Base-by-base conservation (phyloP, 2,329 filamentous ascomycete genomes). In the Elsinoe batatas region DNA sequence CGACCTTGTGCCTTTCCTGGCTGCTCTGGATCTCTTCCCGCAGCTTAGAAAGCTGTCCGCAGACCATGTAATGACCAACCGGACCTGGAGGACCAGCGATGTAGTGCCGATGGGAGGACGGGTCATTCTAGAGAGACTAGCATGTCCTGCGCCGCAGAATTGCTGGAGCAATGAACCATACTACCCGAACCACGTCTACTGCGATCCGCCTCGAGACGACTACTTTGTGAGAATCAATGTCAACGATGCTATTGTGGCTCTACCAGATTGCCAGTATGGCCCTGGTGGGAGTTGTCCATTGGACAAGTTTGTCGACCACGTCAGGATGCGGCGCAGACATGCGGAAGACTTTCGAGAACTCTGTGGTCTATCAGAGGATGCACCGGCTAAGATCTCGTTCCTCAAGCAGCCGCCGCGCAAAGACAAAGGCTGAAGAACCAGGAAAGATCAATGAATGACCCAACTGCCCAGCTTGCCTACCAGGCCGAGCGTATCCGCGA, bases 51-150 rank as follows among this genome's bases (percentile, higher is more conserved):
- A 71, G 38, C 69, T 82, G 3, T 78, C 79, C 0, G 68, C 68
- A 1, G 71, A 72, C 2, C 72, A 75, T 57, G 68, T 76, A 17
- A 66, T 67, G 12, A 60, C 66, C 44, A 64, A 72, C 18, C 72
- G 79, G 36, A 70, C 67, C 18, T 83, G 79, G 78, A 74, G 71
- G 53, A 81, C 76, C 18, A 79, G 77, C 3, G 74, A 78, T 54
- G 68, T 81, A 5, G 72, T 76, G 35, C 79, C 79, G 3, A 82
- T 82, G 79, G 77, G 77, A 12, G 79, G 75, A 5, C 71, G 78
- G 18, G 67, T 80, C 40, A 73, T 78, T 40, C 69, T 82, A 56
- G 79, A 83, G 61, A 68, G 79, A 10, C 65, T 82, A 20, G 66
- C 66, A 7, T 82, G 77, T 60, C 58, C 62, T 5, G 50, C 60